Percentiles rank a stretch among this genome's conserved stretches.
phyloP scores from a whole-genome alignment of 1,284 basidiomycete species.

The Ceratorhiza oryzae-sativae region DNA sequence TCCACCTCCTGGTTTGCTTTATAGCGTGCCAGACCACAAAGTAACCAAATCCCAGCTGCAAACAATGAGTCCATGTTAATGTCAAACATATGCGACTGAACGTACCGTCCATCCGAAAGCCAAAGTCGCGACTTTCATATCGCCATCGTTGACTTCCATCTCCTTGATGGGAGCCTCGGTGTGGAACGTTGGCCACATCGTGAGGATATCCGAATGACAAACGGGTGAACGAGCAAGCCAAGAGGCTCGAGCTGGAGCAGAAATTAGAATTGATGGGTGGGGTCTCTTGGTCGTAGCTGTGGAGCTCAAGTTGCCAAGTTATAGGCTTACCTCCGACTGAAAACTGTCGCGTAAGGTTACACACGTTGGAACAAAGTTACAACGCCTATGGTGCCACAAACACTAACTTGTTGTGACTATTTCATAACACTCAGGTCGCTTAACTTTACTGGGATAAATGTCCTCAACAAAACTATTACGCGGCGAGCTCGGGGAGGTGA shows the following conservation, averaged over 20 bases:
- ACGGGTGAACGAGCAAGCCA: neutral
- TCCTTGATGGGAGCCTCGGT: conserved; percentile 16
- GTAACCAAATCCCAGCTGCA: conserved; percentile 33
- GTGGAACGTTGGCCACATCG: conserved; percentile 35
- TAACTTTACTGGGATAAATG: neutral
- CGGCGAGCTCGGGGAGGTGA: too few relatives aligned
- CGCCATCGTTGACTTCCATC: neutral
- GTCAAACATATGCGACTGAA: neutral
- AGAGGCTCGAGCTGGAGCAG: neutral
- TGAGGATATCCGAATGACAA: neutral
- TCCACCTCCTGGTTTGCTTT: conserved; percentile 25
- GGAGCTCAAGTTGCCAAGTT: too few relatives aligned
- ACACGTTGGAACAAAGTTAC: conserved; percentile 18
- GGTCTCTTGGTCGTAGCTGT: too few relatives aligned
- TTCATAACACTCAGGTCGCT: neutral
- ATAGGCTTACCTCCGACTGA: too few relatives aligned
- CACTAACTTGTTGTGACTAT: neutral
- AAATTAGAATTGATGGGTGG: too few relatives aligned
- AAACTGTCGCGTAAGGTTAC: neutral
- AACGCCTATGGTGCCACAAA: neutral
- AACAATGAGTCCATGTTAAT: neutral
- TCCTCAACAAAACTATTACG: too few relatives aligned
- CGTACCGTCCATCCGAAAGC: conserved; percentile 33
- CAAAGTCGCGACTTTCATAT: conserved; percentile 29
- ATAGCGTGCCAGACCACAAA: conserved; percentile 31